Percentiles rank a stretch among this genome's conserved stretches.
Evolutionary conservation across 495 filamentous ascomycete genomes (phyloP).

Genomic region (Xylaria intraflava): DNA sequence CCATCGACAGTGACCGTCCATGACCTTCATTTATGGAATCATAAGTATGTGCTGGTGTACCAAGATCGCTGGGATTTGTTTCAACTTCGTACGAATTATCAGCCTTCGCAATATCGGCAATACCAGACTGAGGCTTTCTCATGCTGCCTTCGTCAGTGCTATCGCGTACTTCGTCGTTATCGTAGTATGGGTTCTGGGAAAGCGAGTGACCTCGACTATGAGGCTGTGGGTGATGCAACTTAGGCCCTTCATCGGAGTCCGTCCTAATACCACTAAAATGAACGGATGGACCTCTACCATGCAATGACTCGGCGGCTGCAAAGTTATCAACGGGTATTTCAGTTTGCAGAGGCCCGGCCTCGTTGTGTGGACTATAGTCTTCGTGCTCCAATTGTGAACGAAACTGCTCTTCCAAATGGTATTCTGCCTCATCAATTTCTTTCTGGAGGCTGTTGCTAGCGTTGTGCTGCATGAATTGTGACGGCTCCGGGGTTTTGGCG

Average conservation of each 20-base stretch:
- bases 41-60: conserved; percentile 49
- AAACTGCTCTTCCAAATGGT: conserved; percentile 69
- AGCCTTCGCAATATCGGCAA: conserved; percentile 23
- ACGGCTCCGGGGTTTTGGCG: conserved; percentile 42
- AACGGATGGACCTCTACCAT: conserved; percentile 35
- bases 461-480: conserved; percentile 34
- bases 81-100: conserved; percentile 63
- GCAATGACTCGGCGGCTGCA: conserved; percentile 17
- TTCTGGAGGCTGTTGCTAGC: conserved; percentile 60
- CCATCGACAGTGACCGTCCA: conserved; percentile 35
- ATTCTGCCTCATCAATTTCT: conserved; percentile 80
- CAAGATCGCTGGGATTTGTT: conserved; percentile 68
- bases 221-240: conserved; percentile 55
- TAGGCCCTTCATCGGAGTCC: conserved; percentile 38
- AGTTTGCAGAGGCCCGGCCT: conserved; percentile 29
- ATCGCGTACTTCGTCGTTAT: conserved; percentile 29
- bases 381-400: conserved; percentile 65
- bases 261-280: conserved; percentile 41
- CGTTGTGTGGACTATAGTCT: conserved; percentile 49
- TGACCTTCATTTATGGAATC: conserved; percentile 36
- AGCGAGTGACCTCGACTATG: conserved; percentile 54
- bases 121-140: conserved; percentile 22
- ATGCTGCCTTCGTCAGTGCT: conserved; percentile 31
- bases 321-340: conserved; percentile 11
- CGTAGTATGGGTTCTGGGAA: conserved; percentile 47